These are phyloP conservation scores for Pichia sorboxylosa DNA, from an alignment of 1,139 yeast genomes.

Conservation along the genomic window DNA sequence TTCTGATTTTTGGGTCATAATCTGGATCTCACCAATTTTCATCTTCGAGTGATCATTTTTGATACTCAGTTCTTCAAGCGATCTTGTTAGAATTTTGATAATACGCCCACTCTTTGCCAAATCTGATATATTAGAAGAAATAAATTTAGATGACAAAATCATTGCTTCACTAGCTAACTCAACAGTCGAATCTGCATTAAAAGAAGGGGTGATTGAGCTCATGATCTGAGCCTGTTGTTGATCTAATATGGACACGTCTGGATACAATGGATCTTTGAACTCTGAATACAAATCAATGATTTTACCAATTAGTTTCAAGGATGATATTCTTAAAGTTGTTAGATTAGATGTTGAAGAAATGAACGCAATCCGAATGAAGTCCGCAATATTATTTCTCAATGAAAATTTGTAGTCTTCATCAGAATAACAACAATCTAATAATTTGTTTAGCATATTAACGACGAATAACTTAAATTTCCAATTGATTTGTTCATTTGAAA, in stretches of 20 bases:
- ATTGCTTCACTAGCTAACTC: conserved; percentile 70
- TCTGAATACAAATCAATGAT: conserved; percentile 36
- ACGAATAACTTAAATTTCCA: conserved; percentile 63
- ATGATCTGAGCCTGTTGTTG: conserved; percentile 93
- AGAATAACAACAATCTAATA: conserved; percentile 34
- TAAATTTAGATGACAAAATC: conserved; percentile 66
- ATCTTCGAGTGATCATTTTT: conserved; percentile 6
- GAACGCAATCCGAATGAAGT: conserved; percentile 71
- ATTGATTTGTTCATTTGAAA: conserved; percentile 48
- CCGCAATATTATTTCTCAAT: conserved; percentile 47
- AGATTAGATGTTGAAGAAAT: conserved; percentile 72
- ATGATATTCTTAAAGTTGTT: conserved; percentile 47
- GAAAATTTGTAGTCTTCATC: conserved; percentile 31
- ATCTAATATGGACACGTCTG: conserved; percentile 62
- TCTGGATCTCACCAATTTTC: conserved; percentile 30
- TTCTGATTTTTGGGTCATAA: conserved; percentile 38
- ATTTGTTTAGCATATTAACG: conserved; percentile 42
- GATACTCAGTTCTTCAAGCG: conserved; percentile 51
- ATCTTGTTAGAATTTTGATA: conserved; percentile 50
- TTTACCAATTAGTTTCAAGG: conserved; percentile 57
- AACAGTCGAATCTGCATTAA: conserved; percentile 61
- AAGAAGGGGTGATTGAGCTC: conserved; percentile 86
- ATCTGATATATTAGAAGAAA: conserved; percentile 42
- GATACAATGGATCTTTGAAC: conserved; percentile 62
- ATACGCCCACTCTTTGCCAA: conserved; percentile 46